Conservation (phyloP, 768 basidiomycete genomes). For the Boletus bicolor region DNA sequence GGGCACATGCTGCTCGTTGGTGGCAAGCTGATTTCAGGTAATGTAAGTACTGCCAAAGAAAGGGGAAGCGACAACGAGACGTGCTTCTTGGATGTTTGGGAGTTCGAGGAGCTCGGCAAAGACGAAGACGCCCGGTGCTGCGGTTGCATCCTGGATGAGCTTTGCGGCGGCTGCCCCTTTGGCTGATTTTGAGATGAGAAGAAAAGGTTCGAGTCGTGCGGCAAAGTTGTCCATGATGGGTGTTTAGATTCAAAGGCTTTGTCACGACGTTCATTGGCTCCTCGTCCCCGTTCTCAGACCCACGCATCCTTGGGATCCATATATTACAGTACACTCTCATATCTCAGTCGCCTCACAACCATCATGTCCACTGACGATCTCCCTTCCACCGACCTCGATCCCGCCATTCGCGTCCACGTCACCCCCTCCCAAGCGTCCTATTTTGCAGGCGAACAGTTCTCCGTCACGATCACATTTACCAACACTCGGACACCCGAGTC, state of each 20-base stretch:
- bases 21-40: conserved; percentile 52
- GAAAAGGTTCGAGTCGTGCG: conserved; percentile 80
- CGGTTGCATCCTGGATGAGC: conserved; percentile 79
- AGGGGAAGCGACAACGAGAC: conserved; percentile 9
- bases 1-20: conserved; percentile 58
- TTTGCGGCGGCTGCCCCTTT: conserved; percentile 94
- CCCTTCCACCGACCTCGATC: conserved; percentile 31
- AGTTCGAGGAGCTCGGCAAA: conserved; percentile 86
- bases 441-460: conserved; percentile 89
- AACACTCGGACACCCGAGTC: conserved; percentile 63
- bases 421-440: conserved; percentile 84
- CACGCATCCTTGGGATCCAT: neutral
- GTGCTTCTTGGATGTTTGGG: conserved; percentile 81
- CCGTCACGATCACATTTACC: conserved; percentile 82
- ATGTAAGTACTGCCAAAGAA: neutral
- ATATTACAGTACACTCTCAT: no score
- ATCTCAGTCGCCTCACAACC: neutral
- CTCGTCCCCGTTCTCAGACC: neutral
- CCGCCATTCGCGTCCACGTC: conserved; percentile 64
- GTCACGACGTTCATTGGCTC: neutral
- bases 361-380: conserved; percentile 21
- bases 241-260: conserved; percentile 16
- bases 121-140: conserved; percentile 87
- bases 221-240: conserved; percentile 46
- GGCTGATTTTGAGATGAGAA: conserved; percentile 87